Conservation (phyloP, 1,284 basidiomycete species). For the Phellopilus nigrolimitatus region DNA sequence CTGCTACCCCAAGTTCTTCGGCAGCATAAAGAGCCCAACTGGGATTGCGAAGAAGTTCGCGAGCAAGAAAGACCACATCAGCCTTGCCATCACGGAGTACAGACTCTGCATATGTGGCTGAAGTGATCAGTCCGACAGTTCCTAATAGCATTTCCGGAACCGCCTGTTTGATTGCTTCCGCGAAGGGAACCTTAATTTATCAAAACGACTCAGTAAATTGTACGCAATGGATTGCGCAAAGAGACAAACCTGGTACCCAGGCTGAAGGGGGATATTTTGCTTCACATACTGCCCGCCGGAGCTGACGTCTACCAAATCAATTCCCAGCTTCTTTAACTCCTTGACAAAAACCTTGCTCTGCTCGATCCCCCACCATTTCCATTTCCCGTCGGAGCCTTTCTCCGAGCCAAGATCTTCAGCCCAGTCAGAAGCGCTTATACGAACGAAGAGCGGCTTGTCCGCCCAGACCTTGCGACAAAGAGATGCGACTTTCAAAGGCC, state of each 20-base stretch:
- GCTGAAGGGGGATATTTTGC: conserved; percentile 54
- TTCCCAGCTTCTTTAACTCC: conserved; percentile 54
- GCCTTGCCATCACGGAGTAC: conserved; percentile 62
- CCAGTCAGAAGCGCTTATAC: conserved; percentile 76
- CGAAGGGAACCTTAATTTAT: conserved; percentile 55
- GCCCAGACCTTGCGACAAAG: conserved; percentile 53
- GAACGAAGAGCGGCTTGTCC: conserved; percentile 67
- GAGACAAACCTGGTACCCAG: conserved; percentile 64
- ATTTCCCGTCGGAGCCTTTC: conserved; percentile 49
- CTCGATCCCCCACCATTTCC: conserved; percentile 73
- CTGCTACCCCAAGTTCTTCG: conserved; percentile 46
- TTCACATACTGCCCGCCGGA: conserved; percentile 63
- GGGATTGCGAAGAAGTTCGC: conserved; percentile 58
- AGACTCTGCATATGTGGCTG: conserved; percentile 58
- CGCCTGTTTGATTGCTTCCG: conserved; percentile 62
- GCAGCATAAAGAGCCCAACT: conserved; percentile 56
- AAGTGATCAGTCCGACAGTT: conserved; percentile 72
- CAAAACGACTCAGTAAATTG: background rate
- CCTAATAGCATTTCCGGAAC: conserved; percentile 53
- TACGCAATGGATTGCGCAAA: too few relatives aligned
- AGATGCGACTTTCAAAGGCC: conserved; percentile 54
- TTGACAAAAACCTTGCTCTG: conserved; percentile 61
- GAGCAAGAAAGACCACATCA: conserved; percentile 64
- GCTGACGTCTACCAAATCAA: conserved; percentile 71
- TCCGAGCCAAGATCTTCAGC: conserved; percentile 56